Percentiles rank a stretch among this genome's conserved stretches.
Evolutionary conservation across 108 stramenopile species (phyloP).

Genomic region (Nitzschia sp.): DNA sequence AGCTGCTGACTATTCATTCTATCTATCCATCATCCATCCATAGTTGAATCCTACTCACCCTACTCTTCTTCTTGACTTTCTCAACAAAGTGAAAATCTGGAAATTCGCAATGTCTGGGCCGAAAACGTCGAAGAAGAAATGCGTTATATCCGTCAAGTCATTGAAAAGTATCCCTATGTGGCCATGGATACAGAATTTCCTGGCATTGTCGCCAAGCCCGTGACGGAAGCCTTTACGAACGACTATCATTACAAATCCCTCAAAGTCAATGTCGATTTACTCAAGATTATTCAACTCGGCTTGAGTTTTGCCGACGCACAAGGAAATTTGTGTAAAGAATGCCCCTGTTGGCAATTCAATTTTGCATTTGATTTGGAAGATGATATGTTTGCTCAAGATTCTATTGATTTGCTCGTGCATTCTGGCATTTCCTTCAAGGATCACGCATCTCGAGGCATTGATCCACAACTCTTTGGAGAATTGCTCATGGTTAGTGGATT

Average conservation of each 20-base stretch:
- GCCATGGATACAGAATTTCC: constrained; percentile 99
- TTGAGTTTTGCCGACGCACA: constrained; percentile 92
- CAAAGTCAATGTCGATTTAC: constrained; percentile 97
- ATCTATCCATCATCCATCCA: too few species aligned
- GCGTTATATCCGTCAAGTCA: constrained; percentile 89
- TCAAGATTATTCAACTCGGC: constrained; percentile 98
- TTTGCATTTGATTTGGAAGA: constrained; percentile 92
- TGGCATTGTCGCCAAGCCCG: constrained; percentile 98
- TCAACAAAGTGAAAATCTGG: constrained; percentile 64
- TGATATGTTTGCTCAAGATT: constrained; percentile 99
- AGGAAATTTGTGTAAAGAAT: constrained; percentile 90
- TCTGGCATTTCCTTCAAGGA: constrained; percentile 95
- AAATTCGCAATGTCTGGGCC: constrained; percentile 94
- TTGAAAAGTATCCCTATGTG: constrained; percentile 95
- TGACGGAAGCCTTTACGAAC: constrained; percentile 86
- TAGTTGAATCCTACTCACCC: too few species aligned
- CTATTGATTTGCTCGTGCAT: constrained; percentile 93
- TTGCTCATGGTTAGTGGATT: constrained; percentile 96
- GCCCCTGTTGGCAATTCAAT: constrained; percentile 99
- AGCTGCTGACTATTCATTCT: too few species aligned
- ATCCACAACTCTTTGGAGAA: constrained; percentile 95
- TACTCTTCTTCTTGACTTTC: too few species aligned
- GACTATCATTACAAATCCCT: constrained; percentile 98
- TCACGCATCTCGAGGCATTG: constrained; percentile 93
- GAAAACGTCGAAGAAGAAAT: constrained; percentile 94